These are phyloP conservation scores for Oryza glumipatula DNA, from an alignment of 176 grass and related monocot species.

Conservation along the genomic window DNA sequence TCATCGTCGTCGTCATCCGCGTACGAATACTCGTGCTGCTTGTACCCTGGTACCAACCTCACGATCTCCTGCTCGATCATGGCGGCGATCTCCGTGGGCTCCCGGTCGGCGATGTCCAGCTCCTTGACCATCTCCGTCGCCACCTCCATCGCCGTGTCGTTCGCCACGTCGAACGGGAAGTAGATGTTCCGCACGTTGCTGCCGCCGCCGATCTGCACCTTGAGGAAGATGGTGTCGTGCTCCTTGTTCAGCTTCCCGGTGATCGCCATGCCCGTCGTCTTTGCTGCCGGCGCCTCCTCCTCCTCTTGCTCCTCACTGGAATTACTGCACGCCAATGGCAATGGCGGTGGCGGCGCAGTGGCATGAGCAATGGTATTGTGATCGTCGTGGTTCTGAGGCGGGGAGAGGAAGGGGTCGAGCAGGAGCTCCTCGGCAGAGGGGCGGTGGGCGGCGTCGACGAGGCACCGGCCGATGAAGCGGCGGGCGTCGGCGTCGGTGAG, in stretches of 20 bases:
- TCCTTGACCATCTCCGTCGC: constrained; percentile 95
- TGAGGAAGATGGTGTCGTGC: constrained; percentile 84
- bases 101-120: constrained; percentile 71
- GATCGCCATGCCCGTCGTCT: constrained; percentile 66
- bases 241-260: constrained; percentile 90
- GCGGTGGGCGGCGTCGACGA: constrained; percentile 39
- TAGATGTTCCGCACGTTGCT: constrained; percentile 70
- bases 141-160: constrained; percentile 82
- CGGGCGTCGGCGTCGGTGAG: constrained; percentile 49
- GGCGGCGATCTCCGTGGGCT: constrained; percentile 70
- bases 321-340: not conserved
- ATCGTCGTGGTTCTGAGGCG: constrained; percentile 6
- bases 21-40: constrained; percentile 31
- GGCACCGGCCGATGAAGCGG: constrained; percentile 69
- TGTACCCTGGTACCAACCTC: constrained; percentile 53
- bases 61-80: constrained; percentile 83
- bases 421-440: constrained; percentile 75
- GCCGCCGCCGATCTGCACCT: constrained; percentile 74
- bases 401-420: constrained; percentile 73
- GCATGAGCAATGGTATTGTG: not conserved
- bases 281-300: not conserved
- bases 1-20: constrained; percentile 43
- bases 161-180: constrained; percentile 77
- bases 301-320: not conserved
- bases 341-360: not conserved